Percentiles rank a stretch among this genome's conserved stretches.
Evolutionary conservation across 768 basidiomycete species (phyloP).

Genomic region (Rhizopogon sp.): DNA sequence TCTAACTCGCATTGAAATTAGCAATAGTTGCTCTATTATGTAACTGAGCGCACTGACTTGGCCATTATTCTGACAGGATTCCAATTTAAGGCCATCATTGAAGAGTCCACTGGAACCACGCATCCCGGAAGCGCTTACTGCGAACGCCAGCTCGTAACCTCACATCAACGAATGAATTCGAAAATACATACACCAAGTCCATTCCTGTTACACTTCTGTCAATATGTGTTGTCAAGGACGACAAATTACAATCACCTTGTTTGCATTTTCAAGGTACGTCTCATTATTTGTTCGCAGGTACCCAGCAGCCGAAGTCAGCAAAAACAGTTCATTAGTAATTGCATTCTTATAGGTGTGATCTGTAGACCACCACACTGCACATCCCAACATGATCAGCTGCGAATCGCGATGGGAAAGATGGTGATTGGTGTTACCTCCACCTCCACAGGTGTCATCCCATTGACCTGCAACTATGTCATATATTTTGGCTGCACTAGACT

Average conservation of each 20-base stretch:
- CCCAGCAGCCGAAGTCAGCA: slow-evolving; percentile 44
- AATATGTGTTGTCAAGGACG: not conserved
- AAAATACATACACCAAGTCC: slow-evolving; percentile 23
- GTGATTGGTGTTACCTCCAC: slow-evolving; percentile 34
- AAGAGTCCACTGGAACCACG: slow-evolving; percentile 22
- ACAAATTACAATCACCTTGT: slow-evolving; percentile 27
- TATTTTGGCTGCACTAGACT: slow-evolving; percentile 43
- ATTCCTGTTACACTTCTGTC: slow-evolving; percentile 11
- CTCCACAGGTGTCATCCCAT: slow-evolving; percentile 48
- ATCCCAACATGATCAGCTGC: not conserved
- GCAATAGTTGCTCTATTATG: not conserved
- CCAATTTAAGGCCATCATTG: slow-evolving; percentile 22
- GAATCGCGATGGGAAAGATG: not conserved
- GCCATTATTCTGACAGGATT: slow-evolving; percentile 25
- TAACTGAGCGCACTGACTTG: slow-evolving; percentile 7
- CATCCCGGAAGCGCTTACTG: slow-evolving; percentile 26
- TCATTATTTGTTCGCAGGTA: slow-evolving; percentile 32
- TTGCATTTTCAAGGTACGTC: slow-evolving; percentile 44
- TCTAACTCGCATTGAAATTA: slow-evolving; percentile 23
- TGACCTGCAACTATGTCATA: slow-evolving; percentile 48
- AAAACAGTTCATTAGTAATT: slow-evolving; percentile 55
- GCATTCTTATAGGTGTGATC: slow-evolving; percentile 56
- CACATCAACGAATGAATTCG: not conserved
- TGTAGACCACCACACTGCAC: slow-evolving; percentile 51
- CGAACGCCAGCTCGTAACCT: not conserved